Evolutionary conservation across 441 rosid genomes (phyloP).

Genomic region (Populus hybrid): DNA sequence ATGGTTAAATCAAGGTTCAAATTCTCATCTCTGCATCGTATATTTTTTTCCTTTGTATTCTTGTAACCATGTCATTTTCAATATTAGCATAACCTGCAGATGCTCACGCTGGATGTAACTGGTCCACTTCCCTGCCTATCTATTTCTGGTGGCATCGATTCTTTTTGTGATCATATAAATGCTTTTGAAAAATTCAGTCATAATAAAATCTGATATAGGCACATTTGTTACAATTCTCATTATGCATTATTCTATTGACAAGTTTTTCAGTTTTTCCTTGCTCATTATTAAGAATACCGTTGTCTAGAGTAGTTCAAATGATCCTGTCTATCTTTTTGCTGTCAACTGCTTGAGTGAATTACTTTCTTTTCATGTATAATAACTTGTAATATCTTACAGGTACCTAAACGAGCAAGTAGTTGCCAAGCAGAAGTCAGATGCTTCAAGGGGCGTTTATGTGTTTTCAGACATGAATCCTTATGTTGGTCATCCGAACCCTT

Average conservation of each 20-base stretch:
- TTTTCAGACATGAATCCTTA: conserved; percentile 99
- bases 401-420: conserved; percentile 68
- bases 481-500: conserved; percentile 94
- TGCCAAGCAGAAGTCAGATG: conserved; percentile 53
- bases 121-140: not conserved
- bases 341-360: not conserved
- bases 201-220: not conserved
- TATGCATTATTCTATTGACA: not conserved
- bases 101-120: not conserved
- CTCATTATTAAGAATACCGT: not conserved
- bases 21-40: not conserved
- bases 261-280: not conserved
- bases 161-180: not conserved
- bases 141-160: not conserved
- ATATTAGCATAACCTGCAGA: not conserved
- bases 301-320: not conserved
- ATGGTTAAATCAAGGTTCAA: not conserved
- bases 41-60: not conserved
- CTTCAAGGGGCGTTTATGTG: conserved; percentile 86
- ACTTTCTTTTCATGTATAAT: not conserved
- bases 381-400: conserved; percentile 30
- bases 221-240: not conserved
- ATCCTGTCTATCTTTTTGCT: not conserved
- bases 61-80: not conserved
- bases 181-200: not conserved